Base-by-base conservation (phyloP, 176 grass and related monocot genomes). In the Themeda triandra region DNA sequence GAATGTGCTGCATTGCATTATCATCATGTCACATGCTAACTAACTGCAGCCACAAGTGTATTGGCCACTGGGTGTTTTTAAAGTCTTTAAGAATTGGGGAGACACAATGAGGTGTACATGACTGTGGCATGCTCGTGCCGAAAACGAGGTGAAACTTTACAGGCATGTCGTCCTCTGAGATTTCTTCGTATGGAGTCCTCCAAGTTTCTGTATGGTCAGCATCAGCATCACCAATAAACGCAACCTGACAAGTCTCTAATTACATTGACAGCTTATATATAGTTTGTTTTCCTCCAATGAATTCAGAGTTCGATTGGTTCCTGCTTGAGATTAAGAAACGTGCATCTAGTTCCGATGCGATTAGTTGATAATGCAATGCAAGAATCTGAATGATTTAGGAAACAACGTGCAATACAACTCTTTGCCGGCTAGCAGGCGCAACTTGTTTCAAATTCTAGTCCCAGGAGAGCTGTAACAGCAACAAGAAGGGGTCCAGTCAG, bases 351-450 rank as follows among this genome's bases (percentile, higher is more conserved):
- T 65, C 28, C 27, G 21, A 56, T 53, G 44, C 36, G 42, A 23
- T 67, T 84, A 66, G 31, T 23, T 51, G 42, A 13, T n/a, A n/a
- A n/a, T 23, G 56, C 18, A 54, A 3, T 10, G 39, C 24, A 70
- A 71, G 71, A 72, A 82, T 86, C 42, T 66, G 62, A 82, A 90
- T 59, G 25, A 82, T 90, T 82, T 42, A 33, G 33, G 39, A 69
- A 72, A 63, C 44, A 90, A 82, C 13, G 70, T 24, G 69, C 37
- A n/a, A 30, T 80, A 85, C 82, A 89, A 66, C 72, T 86, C 78
- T 66, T 90, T 65, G 83, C 83, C 82, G 54, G 66, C 73, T 86
- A 90, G 88, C 79, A 72, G 73, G 4, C 23, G 79, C 88, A 82
- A 83, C 17, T 90, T 83, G 88, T 37, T 24, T 24, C 11, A 67